These are phyloP conservation scores for Cutaneotrichosporon sp. DNA, from an alignment of 1,284 basidiomycete species.

Conservation along the genomic window DNA sequence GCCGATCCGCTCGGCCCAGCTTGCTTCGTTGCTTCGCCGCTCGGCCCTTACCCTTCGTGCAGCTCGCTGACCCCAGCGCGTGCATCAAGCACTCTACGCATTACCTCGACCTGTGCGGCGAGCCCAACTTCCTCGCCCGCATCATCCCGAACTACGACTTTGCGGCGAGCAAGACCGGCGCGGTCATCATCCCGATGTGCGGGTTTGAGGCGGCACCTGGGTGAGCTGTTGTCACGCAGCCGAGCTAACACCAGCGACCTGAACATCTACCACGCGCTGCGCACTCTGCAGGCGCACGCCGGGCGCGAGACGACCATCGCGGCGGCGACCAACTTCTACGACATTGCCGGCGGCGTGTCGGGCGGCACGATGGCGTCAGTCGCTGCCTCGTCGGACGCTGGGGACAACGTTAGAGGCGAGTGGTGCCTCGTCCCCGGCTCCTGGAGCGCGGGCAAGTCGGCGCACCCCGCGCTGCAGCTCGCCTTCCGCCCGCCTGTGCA, in stretches of 20 bases:
- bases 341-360: constrained; percentile 61
- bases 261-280: constrained; percentile 61
- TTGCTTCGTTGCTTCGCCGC: not conserved
- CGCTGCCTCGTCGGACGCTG: constrained; percentile 56
- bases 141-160: constrained; percentile 66
- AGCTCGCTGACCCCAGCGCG: constrained; percentile 51
- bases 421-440: constrained; percentile 32
- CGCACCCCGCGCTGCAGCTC: constrained; percentile 1
- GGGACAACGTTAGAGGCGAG: constrained; percentile 46
- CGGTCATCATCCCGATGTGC: constrained; percentile 69
- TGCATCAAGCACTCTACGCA: constrained; percentile 61
- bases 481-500: not conserved
- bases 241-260: constrained; percentile 56
- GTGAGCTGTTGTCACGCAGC: constrained; percentile 23
- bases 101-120: constrained; percentile 67
- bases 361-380: constrained; percentile 69
- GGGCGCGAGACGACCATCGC: constrained; percentile 50
- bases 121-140: constrained; percentile 59
- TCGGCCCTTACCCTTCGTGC: too few species aligned
- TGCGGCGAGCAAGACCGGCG: constrained; percentile 63
- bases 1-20: not conserved
- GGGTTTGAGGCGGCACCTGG: constrained; percentile 74
- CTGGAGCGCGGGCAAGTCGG: not conserved
- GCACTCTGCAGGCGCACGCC: constrained; percentile 49
- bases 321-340: constrained; percentile 59